phyloP scores from a whole-genome alignment of 2,329 filamentous ascomycete genomes.

The Stromatinia cepivora region DNA sequence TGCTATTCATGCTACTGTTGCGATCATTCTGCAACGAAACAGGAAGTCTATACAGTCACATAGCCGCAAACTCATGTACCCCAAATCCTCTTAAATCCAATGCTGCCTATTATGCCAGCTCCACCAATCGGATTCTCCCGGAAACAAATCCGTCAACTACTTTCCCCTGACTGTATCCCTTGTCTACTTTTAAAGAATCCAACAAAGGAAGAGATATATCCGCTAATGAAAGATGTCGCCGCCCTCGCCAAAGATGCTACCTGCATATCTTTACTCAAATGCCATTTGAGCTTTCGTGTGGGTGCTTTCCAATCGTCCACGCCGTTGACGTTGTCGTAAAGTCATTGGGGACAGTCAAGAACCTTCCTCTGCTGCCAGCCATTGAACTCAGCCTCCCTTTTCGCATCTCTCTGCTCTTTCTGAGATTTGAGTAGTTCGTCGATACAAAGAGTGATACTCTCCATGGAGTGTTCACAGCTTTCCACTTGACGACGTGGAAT shows the following conservation, averaged over 20 bases:
- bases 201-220: not conserved
- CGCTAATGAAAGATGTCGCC: not conserved
- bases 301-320: not conserved
- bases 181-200: not conserved
- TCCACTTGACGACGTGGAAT: not conserved
- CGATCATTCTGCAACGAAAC: too few species aligned
- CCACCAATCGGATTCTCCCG: not conserved
- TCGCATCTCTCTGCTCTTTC: not conserved
- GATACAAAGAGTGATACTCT: not conserved
- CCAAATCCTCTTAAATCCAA: not conserved
- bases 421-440: not conserved
- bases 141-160: not conserved
- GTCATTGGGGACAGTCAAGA: not conserved
- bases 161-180: too few species aligned
- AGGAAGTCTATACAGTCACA: not conserved
- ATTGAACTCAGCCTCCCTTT: not conserved
- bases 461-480: not conserved
- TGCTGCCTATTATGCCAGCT: too few species aligned
- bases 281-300: not conserved
- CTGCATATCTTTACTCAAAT: not conserved
- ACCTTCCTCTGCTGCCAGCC: not conserved
- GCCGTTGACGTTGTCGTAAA: not conserved
- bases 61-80: not conserved
- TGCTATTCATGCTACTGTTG: not conserved
- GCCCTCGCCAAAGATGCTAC: not conserved